Conservation (phyloP, 2,329 filamentous ascomycete genomes). For the Simplicillium aogashimaense region DNA sequence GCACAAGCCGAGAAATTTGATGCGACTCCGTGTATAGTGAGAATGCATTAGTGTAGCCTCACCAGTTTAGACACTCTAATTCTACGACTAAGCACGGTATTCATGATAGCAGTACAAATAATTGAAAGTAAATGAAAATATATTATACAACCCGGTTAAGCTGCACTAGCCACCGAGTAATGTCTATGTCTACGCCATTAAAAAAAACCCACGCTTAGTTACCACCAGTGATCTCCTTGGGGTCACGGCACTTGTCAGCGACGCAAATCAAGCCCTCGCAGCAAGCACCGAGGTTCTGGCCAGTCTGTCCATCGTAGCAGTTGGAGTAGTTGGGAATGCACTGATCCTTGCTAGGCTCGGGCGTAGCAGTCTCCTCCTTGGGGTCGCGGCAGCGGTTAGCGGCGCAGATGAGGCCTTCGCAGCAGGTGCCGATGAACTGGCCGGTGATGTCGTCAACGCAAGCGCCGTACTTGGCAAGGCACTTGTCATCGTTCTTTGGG, state of each 20-base stretch:
- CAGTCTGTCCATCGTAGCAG: background rate
- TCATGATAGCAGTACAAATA: too few relatives aligned
- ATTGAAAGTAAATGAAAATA: constrained; percentile 3
- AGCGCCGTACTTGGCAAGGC: background rate
- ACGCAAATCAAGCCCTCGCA: background rate
- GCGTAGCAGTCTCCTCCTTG: background rate
- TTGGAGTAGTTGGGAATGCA: background rate
- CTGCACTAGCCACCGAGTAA: too few relatives aligned
- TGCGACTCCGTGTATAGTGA: too few relatives aligned
- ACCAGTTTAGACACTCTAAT: too few relatives aligned
- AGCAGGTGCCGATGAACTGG: background rate
- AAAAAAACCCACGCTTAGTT: too few relatives aligned
- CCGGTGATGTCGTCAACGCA: background rate
- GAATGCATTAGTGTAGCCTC: too few relatives aligned
- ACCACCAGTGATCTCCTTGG: background rate
- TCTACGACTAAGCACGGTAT: too few relatives aligned
- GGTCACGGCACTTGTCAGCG: background rate
- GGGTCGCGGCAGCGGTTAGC: background rate
- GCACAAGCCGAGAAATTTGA: too few relatives aligned
- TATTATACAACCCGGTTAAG: background rate
- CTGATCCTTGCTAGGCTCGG: background rate
- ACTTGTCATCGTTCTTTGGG: background rate
- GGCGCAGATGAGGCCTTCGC: background rate
- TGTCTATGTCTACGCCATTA: too few relatives aligned
- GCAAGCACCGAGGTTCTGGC: background rate